Evolutionary conservation across 805 yeast species (phyloP).

Genomic region (Starmerella bombicola): DNA sequence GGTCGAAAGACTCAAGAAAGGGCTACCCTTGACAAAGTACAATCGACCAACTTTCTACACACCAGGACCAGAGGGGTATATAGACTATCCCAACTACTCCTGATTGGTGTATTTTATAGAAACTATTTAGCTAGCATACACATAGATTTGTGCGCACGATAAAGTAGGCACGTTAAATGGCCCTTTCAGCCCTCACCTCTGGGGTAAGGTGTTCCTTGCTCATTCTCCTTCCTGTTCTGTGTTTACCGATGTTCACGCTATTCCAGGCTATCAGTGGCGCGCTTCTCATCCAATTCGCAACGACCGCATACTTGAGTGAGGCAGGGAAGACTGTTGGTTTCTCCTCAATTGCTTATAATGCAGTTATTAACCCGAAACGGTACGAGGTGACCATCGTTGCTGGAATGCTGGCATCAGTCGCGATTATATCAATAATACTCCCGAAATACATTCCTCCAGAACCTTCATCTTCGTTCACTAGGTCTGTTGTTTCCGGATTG

Average conservation of each 20-base stretch:
- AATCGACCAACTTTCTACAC: slow-evolving; percentile 40
- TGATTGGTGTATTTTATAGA: too few species aligned
- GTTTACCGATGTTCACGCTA: slow-evolving; percentile 38
- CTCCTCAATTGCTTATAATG: slow-evolving; percentile 34
- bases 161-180: too few species aligned
- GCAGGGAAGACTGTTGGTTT: slow-evolving; percentile 38
- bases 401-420: slow-evolving; percentile 31
- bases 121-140: too few species aligned
- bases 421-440: slow-evolving; percentile 22
- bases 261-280: slow-evolving; percentile 38
- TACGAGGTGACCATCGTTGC: slow-evolving; percentile 27
- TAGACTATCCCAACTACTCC: slow-evolving; percentile 34
- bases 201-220: too few species aligned
- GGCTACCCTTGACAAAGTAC: slow-evolving; percentile 34
- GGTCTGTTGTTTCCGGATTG: slow-evolving; percentile 29
- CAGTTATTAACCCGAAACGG: slow-evolving; percentile 24
- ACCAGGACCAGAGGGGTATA: slow-evolving; percentile 32
- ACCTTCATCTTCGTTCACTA: slow-evolving; percentile 2
- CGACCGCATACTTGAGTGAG: slow-evolving; percentile 33
- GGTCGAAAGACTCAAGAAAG: slow-evolving; percentile 34
- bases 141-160: too few species aligned
- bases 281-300: slow-evolving; percentile 35
- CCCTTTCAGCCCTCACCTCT: too few species aligned
- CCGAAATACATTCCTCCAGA: slow-evolving; percentile 10
- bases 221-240: too few species aligned